Conservation (phyloP, 176 grass and related monocot genomes). For the Eremochloa ophiuroides region DNA sequence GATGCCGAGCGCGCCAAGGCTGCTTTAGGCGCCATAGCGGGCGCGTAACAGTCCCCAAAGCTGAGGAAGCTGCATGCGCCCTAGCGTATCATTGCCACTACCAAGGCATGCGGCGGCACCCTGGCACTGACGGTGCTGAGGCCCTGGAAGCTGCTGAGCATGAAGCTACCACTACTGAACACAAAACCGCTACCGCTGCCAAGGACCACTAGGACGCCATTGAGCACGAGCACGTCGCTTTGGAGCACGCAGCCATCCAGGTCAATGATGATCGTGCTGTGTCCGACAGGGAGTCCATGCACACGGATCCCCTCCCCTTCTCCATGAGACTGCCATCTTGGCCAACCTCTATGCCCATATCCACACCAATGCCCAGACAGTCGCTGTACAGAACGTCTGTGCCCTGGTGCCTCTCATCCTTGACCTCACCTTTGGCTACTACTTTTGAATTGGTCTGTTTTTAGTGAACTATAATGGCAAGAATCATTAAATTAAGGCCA, state of each 20-base stretch:
- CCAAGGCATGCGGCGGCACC: background rate
- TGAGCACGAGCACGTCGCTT: background rate
- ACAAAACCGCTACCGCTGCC: background rate
- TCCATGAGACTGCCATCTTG: background rate
- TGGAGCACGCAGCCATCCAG: background rate
- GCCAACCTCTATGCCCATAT: background rate
- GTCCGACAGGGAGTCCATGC: background rate
- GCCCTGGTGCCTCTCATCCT: background rate
- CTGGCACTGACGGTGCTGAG: background rate
- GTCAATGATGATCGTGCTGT: background rate
- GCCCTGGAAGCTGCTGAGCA: background rate
- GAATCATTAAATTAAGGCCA: background rate
- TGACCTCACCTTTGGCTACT: background rate
- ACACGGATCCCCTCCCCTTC: background rate
- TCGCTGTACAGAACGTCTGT: background rate
- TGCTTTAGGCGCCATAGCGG: background rate
- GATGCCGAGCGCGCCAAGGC: background rate
- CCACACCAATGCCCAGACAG: background rate
- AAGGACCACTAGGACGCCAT: background rate
- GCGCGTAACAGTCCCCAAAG: background rate
- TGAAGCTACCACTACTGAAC: too few relatives aligned
- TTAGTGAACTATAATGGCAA: conserved; percentile 6
- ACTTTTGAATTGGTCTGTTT: conserved; percentile 1
- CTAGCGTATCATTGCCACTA: background rate
- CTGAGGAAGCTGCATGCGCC: background rate